Base-by-base conservation (phyloP, 2,329 filamentous ascomycete genomes). In the Macrophomina pseudophaseolina region DNA sequence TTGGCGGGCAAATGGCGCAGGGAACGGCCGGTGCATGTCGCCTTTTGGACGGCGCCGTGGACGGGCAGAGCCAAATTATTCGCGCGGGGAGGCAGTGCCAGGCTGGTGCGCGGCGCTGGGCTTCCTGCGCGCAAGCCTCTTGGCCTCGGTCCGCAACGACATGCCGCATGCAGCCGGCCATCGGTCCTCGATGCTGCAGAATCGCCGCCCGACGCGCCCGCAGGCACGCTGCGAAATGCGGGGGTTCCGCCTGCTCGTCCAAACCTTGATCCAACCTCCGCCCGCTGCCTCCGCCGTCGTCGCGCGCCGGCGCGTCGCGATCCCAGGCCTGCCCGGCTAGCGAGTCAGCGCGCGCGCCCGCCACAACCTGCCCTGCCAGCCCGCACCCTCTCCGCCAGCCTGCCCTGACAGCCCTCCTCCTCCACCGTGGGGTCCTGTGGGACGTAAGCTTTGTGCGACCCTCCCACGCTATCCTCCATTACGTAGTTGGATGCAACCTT, bases 1-100 rank as follows among this genome's bases (percentile, higher is more conserved):
- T 59, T 44, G 64, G 53, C 18, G n/a, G 64, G 53, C 16, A 66
- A 66, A 66, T 66, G 18, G 53, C 64, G 64, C 53, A 65, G 60
- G 40, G 32, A 62, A 42, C 5, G n/a, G 16, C 52, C 33, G 52
- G 52, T 5, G 33, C 54, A 59, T 9, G 54, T 16, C 8, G 23
- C 12, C 40, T 51, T 23, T n/a, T n/a, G 46, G n/a, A 23, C 46
- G 23, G 46, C 18, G 46, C 46, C 46, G n/a, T 49, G 46, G 46
- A 23, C 46, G 46, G 46, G 23, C 9, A 49, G 46, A 49, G n/a
- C 30, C 51, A 9, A 23, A 48, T 3, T 23, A 48, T n/a, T 46
- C 42, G 56, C 56, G 56, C 56, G 40, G 56, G 40, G 56, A 14
- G 56, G 56, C 56, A 28, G 28, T 60, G 56, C 56, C 53, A 49